Evolutionary conservation across 768 basidiomycete genomes (phyloP), one percentile per base, ranked within the genome.

Genomic region (Hemileccinum impolitum): DNA sequence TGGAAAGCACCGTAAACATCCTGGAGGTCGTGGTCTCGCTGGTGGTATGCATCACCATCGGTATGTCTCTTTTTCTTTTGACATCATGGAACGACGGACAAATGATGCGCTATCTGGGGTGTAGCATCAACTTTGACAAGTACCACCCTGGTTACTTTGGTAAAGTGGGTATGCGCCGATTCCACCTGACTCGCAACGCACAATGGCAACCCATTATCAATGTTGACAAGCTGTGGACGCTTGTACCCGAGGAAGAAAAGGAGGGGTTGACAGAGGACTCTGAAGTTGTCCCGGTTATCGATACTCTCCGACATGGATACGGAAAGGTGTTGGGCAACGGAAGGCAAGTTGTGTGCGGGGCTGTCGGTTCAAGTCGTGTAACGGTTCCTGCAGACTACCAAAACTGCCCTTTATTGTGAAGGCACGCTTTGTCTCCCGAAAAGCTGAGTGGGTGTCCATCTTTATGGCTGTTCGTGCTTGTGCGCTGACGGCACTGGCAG

Each of bases 61-160:
- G 90, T 91, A 67, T 64, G 88, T 77, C 39, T 17, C 47, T 23
- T 40, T 18, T 21, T 3, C 15, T 28, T 37, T 36, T 26, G 31
- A 25, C 1, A 39, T 6, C 1, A 39, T 6, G 17, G 37, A 3
- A 30, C 42, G 23, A 23, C 23, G 23, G 6, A 23, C 23, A 6
- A 46, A 42, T 31, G 40, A 21, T 12, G 9, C 28, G 21, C 37
- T 12, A 45, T 43, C 25, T 40, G 46, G 49, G 31, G 36, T 48
- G 17, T 55, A 91, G 94, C 53, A 94, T 88, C 67, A 96, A 97
- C 79, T 90, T 95, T 68, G 94, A 95, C 75, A 95, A 95, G 77
- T 97, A 93, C 87, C 94, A 97, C 76, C 94, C 94, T 72, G 94
- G 94, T 90, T 97, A 97, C 92, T 98, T 95, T 72, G 94, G 94